These are phyloP conservation scores for Rubia yunnanensis DNA, from an alignment of 257 asterid genomes.

Conservation along the genomic window DNA sequence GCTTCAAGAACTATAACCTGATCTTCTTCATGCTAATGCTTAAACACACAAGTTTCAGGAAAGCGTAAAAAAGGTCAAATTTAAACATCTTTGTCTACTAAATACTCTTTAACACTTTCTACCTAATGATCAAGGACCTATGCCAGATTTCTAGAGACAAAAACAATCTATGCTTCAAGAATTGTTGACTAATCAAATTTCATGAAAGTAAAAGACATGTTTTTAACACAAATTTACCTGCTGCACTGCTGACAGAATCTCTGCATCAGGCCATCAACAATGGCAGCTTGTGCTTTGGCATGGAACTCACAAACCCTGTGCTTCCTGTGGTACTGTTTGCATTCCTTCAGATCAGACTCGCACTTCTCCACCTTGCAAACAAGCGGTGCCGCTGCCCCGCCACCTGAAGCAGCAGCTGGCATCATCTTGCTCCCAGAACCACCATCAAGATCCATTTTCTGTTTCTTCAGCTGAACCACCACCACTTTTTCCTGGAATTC, in stretches of 20 bases:
- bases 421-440: constrained; percentile 9
- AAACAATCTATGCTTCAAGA: background rate
- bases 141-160: background rate
- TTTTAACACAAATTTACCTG: constrained; percentile 24
- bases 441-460: constrained; percentile 24
- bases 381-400: constrained; percentile 14
- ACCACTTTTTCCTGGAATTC: constrained; percentile 3
- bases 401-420: background rate
- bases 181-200: background rate
- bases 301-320: constrained; percentile 61
- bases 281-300: constrained; percentile 43
- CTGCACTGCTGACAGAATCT: constrained; percentile 74
- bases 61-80: background rate
- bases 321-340: constrained; percentile 43
- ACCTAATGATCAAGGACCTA: background rate
- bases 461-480: constrained; percentile 27
- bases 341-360: constrained; percentile 23
- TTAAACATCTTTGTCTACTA: too few relatives aligned
- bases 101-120: too few relatives aligned
- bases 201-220: background rate
- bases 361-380: constrained; percentile 46
- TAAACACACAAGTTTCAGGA: background rate
- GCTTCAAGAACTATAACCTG: background rate
- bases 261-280: constrained; percentile 36
- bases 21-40: background rate